Evolutionary conservation across 345 rosid genomes (phyloP).

Genomic region (Brassica nigra): DNA sequence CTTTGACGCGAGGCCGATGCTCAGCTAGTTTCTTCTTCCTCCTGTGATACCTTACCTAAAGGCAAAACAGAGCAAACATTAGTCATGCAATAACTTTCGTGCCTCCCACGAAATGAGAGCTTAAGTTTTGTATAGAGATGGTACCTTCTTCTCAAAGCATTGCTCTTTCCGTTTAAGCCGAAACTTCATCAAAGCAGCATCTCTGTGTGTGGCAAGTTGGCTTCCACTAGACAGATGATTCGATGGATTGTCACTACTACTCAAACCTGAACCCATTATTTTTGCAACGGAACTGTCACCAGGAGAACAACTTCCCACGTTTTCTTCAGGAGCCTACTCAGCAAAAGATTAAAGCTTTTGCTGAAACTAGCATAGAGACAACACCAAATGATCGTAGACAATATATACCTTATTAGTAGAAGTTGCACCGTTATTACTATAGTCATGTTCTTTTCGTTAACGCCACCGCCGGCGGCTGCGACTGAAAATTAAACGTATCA

Average conservation of each 20-base stretch:
- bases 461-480: no score
- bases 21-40: slow-evolving; percentile 66
- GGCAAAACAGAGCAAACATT: slow-evolving; percentile 23
- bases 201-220: slow-evolving; percentile 51
- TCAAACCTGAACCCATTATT: slow-evolving; percentile 52
- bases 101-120: not conserved
- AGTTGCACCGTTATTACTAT: slow-evolving; percentile 45
- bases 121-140: slow-evolving; percentile 30
- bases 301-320: slow-evolving; percentile 60
- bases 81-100: slow-evolving; percentile 3
- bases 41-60: slow-evolving; percentile 68
- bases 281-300: slow-evolving; percentile 48
- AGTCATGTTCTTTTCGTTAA: no score
- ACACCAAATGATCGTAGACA: not conserved
- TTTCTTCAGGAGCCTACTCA: slow-evolving; percentile 52
- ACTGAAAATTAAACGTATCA: no score
- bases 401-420: slow-evolving; percentile 62
- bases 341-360: slow-evolving; percentile 3
- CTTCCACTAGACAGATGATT: slow-evolving; percentile 56
- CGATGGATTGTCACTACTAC: slow-evolving; percentile 34
- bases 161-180: slow-evolving; percentile 78
- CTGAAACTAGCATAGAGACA: not conserved
- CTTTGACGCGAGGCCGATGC: slow-evolving; percentile 61
- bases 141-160: slow-evolving; percentile 70
- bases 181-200: slow-evolving; percentile 70